phyloP scores from a whole-genome alignment of 2,329 filamentous ascomycete genomes.

The Talaromyces rugulosus region DNA sequence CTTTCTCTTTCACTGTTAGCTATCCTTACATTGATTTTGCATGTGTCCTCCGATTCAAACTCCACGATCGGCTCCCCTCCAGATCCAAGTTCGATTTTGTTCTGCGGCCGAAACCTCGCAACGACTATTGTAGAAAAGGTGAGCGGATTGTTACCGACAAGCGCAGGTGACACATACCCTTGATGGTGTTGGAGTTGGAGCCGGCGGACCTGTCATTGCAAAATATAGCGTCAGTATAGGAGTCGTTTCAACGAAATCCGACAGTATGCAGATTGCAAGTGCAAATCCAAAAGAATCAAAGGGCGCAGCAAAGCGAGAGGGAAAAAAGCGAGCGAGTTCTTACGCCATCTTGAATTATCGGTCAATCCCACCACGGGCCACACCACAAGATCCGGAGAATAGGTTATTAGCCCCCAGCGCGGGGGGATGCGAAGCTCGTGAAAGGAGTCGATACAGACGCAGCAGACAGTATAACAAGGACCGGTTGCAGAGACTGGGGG shows the following conservation, averaged over 20 bases:
- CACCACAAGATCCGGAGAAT: constrained; percentile 6
- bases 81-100: constrained; percentile 84
- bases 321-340: constrained; percentile 17
- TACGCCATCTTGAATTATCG: constrained; percentile 43
- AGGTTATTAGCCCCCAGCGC: constrained; percentile 10
- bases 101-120: constrained; percentile 95
- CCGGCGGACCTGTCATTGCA: background rate
- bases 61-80: constrained; percentile 88
- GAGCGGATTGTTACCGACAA: constrained; percentile 1
- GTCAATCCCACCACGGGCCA: constrained; percentile 8
- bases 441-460: background rate
- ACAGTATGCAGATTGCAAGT: background rate
- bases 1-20: background rate
- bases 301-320: background rate
- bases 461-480: background rate
- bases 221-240: background rate
- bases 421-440: background rate
- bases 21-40: constrained; percentile 66
- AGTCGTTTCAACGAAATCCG: background rate
- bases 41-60: constrained; percentile 87
- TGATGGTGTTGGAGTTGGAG: constrained; percentile 46
- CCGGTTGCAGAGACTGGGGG: background rate
- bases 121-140: constrained; percentile 59
- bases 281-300: background rate
- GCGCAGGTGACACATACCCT: constrained; percentile 40